phyloP scores from a whole-genome alignment of 1,139 yeast genomes.

The Yamadazyma oceani region DNA sequence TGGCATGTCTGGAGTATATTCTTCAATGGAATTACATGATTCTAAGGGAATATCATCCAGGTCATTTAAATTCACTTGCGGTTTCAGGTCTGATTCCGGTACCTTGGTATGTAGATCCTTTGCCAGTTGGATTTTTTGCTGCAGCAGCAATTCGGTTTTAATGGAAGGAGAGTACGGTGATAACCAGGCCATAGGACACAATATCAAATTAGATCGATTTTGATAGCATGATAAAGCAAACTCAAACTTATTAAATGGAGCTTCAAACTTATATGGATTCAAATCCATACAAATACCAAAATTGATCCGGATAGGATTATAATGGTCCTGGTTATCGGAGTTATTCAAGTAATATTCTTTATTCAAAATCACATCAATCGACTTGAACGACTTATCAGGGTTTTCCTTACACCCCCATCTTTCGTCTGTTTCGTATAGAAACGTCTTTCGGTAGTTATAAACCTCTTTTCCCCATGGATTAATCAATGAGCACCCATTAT shows the following conservation, averaged over 20 bases:
- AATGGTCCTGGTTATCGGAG: not conserved
- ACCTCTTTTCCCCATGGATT: slow-evolving; percentile 58
- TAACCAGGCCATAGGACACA: slow-evolving; percentile 91
- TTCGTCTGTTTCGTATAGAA: slow-evolving; percentile 78
- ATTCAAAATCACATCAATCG: slow-evolving; percentile 38
- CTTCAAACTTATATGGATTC: slow-evolving; percentile 80
- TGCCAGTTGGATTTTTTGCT: slow-evolving; percentile 15
- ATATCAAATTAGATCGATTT: slow-evolving; percentile 52
- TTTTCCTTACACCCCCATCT: slow-evolving; percentile 79
- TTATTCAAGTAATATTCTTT: slow-evolving; percentile 23
- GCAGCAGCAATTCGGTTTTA: slow-evolving; percentile 17
- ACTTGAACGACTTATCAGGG: slow-evolving; percentile 49
- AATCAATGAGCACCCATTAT: slow-evolving; percentile 72
- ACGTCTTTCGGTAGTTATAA: slow-evolving; percentile 74
- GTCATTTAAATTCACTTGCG: not conserved
- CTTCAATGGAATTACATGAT: not conserved
- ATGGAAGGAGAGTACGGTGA: slow-evolving; percentile 53
- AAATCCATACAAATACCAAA: slow-evolving; percentile 96
- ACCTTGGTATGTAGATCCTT: slow-evolving; percentile 7
- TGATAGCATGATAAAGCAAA: slow-evolving; percentile 57
- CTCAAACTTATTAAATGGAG: slow-evolving; percentile 75
- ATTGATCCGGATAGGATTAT: slow-evolving; percentile 32
- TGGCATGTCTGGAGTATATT: slow-evolving; percentile 21
- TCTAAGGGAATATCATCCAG: slow-evolving; percentile 3
- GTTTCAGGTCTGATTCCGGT: not conserved